These are phyloP conservation scores for Samsoniella hepiali DNA, from an alignment of 2,329 filamentous ascomycete species.

Conservation along the genomic window DNA sequence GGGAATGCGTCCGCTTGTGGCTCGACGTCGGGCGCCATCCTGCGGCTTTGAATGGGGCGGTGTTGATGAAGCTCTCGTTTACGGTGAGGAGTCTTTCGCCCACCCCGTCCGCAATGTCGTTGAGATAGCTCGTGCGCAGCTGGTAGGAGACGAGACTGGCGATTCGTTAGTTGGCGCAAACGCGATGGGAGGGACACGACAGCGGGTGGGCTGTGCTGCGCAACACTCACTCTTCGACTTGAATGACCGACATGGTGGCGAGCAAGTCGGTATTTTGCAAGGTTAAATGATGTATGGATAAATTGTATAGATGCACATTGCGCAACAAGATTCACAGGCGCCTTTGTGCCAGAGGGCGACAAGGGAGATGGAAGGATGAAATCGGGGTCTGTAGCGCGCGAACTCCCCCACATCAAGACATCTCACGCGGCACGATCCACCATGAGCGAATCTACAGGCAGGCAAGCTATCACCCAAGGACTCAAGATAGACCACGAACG, in stretches of 20 bases:
- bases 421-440: neutral
- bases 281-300: neutral
- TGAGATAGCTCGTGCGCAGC: slow-evolving; percentile 75
- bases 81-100: slow-evolving; percentile 80
- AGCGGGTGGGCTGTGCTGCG: neutral
- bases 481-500: too few species aligned
- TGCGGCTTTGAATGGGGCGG: slow-evolving; percentile 75
- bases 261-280: too few species aligned
- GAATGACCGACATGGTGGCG: slow-evolving; percentile 41
- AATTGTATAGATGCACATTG: slow-evolving; percentile 9
- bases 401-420: neutral
- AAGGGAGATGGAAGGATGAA: neutral
- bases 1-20: slow-evolving; percentile 80
- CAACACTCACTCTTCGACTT: slow-evolving; percentile 40
- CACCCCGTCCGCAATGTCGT: slow-evolving; percentile 77
- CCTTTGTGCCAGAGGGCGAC: slow-evolving; percentile 4
- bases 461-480: too few species aligned
- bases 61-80: slow-evolving; percentile 75
- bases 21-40: slow-evolving; percentile 74
- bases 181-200: neutral
- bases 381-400: neutral
- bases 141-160: slow-evolving; percentile 76
- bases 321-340: neutral
- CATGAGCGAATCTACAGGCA: neutral
- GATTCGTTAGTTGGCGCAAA: slow-evolving; percentile 6